Percentiles rank a stretch among this genome's conserved stretches.
These are phyloP conservation scores for Annulohypoxylon bovei DNA, from an alignment of 495 filamentous ascomycete genomes.

Conservation along the genomic window DNA sequence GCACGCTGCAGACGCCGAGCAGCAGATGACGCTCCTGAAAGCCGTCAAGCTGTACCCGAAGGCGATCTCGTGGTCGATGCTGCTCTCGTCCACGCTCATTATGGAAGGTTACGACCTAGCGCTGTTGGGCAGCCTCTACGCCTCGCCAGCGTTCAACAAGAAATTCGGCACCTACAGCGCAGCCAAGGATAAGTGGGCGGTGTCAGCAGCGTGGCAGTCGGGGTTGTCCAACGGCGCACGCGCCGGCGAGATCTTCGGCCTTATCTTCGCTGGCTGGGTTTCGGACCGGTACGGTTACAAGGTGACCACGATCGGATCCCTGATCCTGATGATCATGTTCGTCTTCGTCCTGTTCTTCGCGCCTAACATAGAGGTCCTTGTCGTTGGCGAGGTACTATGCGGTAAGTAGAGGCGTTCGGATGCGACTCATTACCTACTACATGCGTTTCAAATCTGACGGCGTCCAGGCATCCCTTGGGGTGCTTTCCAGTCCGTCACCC, in stretches of 20 bases:
- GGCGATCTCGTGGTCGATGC: slow-evolving; percentile 60
- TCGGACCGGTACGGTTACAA: slow-evolving; percentile 50
- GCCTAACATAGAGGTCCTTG: slow-evolving; percentile 65
- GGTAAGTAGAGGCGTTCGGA: slow-evolving; percentile 33
- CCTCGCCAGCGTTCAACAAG: slow-evolving; percentile 47
- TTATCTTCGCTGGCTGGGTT: slow-evolving; percentile 48
- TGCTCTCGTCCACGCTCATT: slow-evolving; percentile 61
- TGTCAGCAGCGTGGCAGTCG: slow-evolving; percentile 52
- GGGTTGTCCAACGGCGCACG: slow-evolving; percentile 50
- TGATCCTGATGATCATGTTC: slow-evolving; percentile 57
- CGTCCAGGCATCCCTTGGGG: slow-evolving; percentile 72
- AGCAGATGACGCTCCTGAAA: slow-evolving; percentile 51
- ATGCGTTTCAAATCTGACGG: neutral
- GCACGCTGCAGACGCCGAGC: slow-evolving; percentile 48
- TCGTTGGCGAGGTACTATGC: slow-evolving; percentile 70
- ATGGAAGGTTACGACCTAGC: slow-evolving; percentile 68
- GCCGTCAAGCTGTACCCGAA: slow-evolving; percentile 57
- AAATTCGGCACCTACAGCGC: slow-evolving; percentile 45
- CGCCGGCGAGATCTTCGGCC: slow-evolving; percentile 52
- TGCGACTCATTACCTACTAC: neutral
- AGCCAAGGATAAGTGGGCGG: slow-evolving; percentile 38
- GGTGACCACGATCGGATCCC: slow-evolving; percentile 51
- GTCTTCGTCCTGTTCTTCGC: slow-evolving; percentile 70
- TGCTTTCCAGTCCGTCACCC: slow-evolving; percentile 67
- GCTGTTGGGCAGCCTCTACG: slow-evolving; percentile 48